Evolutionary conservation across 2,329 filamentous ascomycete genomes (phyloP).

Genomic region (Tolypocladium endophyticum): DNA sequence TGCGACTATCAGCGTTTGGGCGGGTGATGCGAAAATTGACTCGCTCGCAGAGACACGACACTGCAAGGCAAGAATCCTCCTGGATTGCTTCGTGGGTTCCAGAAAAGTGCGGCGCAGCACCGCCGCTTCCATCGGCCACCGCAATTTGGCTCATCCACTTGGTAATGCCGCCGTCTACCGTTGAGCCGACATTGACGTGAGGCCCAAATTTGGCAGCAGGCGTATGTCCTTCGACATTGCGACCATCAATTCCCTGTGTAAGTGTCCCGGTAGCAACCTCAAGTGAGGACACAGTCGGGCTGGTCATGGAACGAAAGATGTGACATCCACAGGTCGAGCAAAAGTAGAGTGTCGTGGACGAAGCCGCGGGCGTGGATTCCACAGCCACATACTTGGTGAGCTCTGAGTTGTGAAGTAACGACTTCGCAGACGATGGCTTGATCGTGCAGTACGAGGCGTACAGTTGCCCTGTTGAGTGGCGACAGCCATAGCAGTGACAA

Average conservation of each 20-base stretch:
- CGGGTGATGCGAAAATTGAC: conserved; percentile 47
- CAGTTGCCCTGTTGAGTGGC: conserved; percentile 23
- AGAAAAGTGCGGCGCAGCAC: neutral
- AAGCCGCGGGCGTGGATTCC: neutral
- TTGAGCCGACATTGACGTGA: neutral
- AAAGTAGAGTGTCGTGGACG: conserved; percentile 20
- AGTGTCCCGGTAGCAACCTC: conserved; percentile 1
- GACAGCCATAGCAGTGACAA: conserved; percentile 21
- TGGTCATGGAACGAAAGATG: conserved; percentile 16
- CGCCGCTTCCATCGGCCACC: neutral
- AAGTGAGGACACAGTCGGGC: neutral
- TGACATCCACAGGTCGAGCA: conserved; percentile 32
- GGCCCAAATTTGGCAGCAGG: neutral
- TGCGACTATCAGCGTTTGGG: conserved; percentile 34
- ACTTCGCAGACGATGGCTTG: conserved; percentile 10
- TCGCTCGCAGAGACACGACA: conserved; percentile 22
- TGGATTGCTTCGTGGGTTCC: neutral
- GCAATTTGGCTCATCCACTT: conserved; percentile 1
- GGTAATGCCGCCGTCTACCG: neutral
- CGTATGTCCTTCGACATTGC: neutral
- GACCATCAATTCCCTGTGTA: neutral
- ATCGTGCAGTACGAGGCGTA: conserved; percentile 23
- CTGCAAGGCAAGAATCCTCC: conserved; percentile 7
- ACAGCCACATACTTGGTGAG: conserved; percentile 5
- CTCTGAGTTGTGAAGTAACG: conserved; percentile 1